Evolutionary conservation across 805 yeast genomes (phyloP), one percentile per base, ranked within the genome.

Genomic region (Millerago galiae): DNA sequence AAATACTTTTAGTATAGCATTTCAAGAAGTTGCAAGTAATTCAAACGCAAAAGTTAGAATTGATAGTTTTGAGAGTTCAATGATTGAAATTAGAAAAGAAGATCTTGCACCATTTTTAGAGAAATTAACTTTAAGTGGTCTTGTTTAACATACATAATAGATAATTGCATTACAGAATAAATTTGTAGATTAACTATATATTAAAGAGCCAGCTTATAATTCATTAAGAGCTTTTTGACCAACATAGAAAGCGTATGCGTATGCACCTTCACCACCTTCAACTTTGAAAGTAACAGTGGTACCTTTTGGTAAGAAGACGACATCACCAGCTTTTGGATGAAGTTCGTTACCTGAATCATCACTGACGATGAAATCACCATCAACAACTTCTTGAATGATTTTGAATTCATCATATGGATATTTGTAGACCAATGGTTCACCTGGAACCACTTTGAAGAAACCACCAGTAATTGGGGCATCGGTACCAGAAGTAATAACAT

Each of bases 1-100:
- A 39, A 91, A 93, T 58, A 81, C 87, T 8, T 93, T 93, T 58
- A 90, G 96, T 36, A 77, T 83, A 44, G 95, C 95, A 29, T 93
- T 93, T 61, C 96, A 88, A 60, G 83, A 82, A 50, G 86, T 90
- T 24, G 93, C 97, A 1, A 72, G 71, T 35, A 76, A 77, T 16
- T 84, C 95, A 6, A 91, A 89, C 34, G 96, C 97, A 3, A 80
- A 84, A 52, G 89, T 89, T 15, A 74, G 91, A 54, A 84, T 93
- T 48, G 98, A 93, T 60, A 88, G 95, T 56, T 93, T 93, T 63
- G 98, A 93, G 59, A 85, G 95, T 49, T 80, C 97, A 3, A 86
- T 93, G 17, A 88, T 93, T 35, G 97, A 93, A 64, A 81, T 93
- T 34, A 67, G 87, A 46, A 83, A 81, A 56, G 96, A 90, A 38